phyloP scores from a whole-genome alignment of 108 stramenopile genomes.

The Schizochytrium sp. region DNA sequence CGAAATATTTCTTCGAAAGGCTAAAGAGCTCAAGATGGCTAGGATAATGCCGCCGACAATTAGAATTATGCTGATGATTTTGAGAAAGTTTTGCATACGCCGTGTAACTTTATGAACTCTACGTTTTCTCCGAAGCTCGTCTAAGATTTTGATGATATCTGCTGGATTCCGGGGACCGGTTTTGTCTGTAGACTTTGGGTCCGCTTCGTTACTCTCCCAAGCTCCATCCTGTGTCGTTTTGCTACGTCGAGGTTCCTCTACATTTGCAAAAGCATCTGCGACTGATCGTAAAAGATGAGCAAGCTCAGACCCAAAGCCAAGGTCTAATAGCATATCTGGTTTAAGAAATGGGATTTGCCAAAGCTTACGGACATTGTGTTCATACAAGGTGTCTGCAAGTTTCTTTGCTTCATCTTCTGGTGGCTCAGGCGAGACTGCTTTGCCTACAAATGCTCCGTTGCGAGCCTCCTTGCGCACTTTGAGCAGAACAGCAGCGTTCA shows the following conservation, averaged over 20 bases:
- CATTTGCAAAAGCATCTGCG: background rate
- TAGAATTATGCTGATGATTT: background rate
- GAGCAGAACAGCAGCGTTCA: background rate
- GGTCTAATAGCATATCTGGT: background rate
- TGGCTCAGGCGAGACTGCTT: background rate
- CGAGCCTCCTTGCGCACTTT: background rate
- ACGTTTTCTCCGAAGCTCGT: background rate
- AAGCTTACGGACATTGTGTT: background rate
- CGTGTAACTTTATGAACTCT: background rate
- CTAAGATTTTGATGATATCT: background rate
- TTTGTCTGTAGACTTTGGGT: background rate
- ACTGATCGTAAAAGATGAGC: background rate
- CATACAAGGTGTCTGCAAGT: background rate
- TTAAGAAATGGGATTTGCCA: slow-evolving; percentile 5
- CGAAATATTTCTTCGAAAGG: background rate
- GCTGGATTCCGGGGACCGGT: background rate
- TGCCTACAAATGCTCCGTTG: background rate
- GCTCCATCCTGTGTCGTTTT: background rate
- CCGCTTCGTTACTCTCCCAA: background rate
- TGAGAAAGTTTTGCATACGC: background rate
- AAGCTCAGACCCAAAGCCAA: background rate
- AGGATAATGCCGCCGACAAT: background rate
- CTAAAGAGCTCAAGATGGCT: background rate
- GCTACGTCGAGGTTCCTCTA: background rate
- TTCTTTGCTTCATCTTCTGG: background rate